A percentile compares a stretch with the other conserved stretches of the same genome.
Evolutionary conservation across 148 eudicot species (phyloP).

Genomic region (Heliosperma pusillum): DNA sequence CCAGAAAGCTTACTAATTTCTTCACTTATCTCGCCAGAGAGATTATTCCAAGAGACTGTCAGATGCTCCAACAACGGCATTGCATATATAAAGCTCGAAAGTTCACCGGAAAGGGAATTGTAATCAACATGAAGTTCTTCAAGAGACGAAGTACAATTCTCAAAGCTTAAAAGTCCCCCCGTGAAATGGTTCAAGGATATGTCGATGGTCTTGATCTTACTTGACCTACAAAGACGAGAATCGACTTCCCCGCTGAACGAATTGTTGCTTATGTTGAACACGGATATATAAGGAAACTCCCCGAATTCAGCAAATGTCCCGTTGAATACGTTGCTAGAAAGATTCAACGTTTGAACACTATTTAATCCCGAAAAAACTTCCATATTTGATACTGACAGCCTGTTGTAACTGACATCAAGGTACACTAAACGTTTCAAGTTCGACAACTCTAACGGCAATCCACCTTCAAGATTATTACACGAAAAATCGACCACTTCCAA

Average conservation of each 20-base stretch:
- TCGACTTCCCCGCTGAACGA: conserved; percentile 46
- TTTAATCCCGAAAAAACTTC: conserved; percentile 39
- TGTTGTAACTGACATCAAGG: conserved; percentile 66
- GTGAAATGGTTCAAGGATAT: conserved; percentile 56
- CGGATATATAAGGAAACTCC: conserved; percentile 48
- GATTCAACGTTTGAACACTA: conserved; percentile 40
- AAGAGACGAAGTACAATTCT: conserved; percentile 55
- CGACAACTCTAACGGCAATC: conserved; percentile 47
- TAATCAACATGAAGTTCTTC: conserved; percentile 48
- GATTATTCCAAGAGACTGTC: conserved; percentile 51
- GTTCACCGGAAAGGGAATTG: conserved; percentile 55
- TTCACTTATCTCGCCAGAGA: conserved; percentile 57
- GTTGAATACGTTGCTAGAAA: conserved; percentile 62
- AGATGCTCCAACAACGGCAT: conserved; percentile 60
- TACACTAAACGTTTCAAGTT: conserved; percentile 44
- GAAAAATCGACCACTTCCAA: conserved; percentile 69
- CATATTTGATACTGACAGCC: conserved; percentile 39
- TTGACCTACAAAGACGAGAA: conserved; percentile 51
- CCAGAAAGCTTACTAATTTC: conserved; percentile 68
- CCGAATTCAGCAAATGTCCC: conserved; percentile 51
- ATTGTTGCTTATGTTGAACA: conserved; percentile 68
- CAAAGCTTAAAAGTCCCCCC: conserved; percentile 57
- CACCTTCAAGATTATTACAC: conserved; percentile 53
- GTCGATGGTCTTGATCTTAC: conserved; percentile 55
- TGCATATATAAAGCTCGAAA: conserved; percentile 58